These are phyloP conservation scores for Dictyostelium purpureum DNA, from an alignment of 78 protist genomes.

Conservation along the genomic window DNA sequence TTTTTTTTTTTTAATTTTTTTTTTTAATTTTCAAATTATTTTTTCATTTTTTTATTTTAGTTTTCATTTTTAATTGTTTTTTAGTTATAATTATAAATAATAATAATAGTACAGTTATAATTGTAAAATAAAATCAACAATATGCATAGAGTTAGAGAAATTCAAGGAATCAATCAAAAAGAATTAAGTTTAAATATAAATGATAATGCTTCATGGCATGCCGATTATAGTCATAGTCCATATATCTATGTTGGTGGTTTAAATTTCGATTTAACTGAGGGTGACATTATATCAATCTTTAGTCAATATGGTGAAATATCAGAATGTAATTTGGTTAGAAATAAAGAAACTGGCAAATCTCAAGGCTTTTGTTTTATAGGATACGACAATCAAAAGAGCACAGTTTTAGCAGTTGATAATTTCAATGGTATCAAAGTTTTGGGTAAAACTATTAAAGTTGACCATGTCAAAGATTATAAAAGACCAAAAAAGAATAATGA, in stretches of 20 bases:
- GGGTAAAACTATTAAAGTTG: conserved; percentile 69
- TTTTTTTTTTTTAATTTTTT: too few relatives aligned
- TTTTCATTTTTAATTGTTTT: too few relatives aligned
- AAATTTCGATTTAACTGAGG: conserved; percentile 69
- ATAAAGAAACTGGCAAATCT: conserved; percentile 92
- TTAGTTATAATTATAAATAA: too few relatives aligned
- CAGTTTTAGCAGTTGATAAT: conserved; percentile 95
- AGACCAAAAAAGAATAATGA: conserved; percentile 43
- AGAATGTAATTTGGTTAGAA: conserved; percentile 90
- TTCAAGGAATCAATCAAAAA: conserved; percentile 62
- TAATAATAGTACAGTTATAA: too few relatives aligned
- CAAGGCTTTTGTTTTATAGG: conserved; percentile 92
- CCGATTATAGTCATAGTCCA: conserved; percentile 62
- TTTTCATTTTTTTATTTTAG: too few relatives aligned
- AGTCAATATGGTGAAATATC: conserved; percentile 88
- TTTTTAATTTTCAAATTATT: too few relatives aligned
- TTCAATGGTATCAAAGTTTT: conserved; percentile 89
- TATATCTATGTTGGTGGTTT: conserved; percentile 68
- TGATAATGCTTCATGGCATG: conserved; percentile 88
- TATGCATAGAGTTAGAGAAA: conserved; percentile 76
- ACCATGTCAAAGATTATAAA: conserved; percentile 77
- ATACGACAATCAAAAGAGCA: conserved; percentile 93
- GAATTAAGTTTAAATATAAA: conserved; percentile 29
- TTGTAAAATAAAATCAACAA: too few relatives aligned
- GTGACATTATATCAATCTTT: conserved; percentile 86